Evolutionary conservation across 2,329 filamentous ascomycete genomes (phyloP).

Genomic region (Hysterium pulicare): DNA sequence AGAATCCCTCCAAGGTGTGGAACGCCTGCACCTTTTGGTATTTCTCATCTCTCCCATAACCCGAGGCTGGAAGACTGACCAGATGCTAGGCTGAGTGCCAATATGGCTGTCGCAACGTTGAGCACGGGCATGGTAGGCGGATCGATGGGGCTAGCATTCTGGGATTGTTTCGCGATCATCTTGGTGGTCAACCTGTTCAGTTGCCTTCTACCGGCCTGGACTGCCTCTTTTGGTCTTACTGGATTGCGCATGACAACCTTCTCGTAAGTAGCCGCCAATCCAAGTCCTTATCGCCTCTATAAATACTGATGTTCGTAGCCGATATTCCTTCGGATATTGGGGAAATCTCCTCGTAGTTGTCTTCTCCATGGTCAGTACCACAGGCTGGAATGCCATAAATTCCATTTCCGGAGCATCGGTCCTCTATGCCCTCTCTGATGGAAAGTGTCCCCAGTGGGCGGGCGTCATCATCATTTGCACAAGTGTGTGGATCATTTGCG

Average conservation of each 20-base stretch:
- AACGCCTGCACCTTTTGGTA: conserved; percentile 25
- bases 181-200: conserved; percentile 31
- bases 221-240: conserved; percentile 30
- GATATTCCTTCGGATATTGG: conserved; percentile 41
- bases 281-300: too few species aligned
- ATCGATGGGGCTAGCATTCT: conserved; percentile 32
- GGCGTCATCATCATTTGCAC: conserved; percentile 39
- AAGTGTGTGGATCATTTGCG: conserved; percentile 36
- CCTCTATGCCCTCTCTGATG: conserved; percentile 35
- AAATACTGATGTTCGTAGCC: conserved; percentile 12
- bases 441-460: conserved; percentile 35
- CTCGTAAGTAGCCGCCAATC: too few species aligned
- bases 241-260: conserved; percentile 38
- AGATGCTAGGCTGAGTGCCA: conserved; percentile 32
- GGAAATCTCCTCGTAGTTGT: conserved; percentile 36
- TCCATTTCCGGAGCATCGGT: conserved; percentile 37
- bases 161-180: conserved; percentile 38
- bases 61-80: conserved; percentile 4
- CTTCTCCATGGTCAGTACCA: conserved; percentile 38
- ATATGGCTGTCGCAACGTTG: conserved; percentile 36
- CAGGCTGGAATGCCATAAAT: conserved; percentile 40
- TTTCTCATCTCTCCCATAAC: conserved; percentile 3
- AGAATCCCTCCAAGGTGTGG: conserved; percentile 21
- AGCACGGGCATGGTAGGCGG: conserved; percentile 33
- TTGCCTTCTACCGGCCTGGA: conserved; percentile 26